Evolutionary conservation across 306 rosid species (phyloP), one percentile per base, ranked within the genome.

Genomic region (Argentina anserina): DNA sequence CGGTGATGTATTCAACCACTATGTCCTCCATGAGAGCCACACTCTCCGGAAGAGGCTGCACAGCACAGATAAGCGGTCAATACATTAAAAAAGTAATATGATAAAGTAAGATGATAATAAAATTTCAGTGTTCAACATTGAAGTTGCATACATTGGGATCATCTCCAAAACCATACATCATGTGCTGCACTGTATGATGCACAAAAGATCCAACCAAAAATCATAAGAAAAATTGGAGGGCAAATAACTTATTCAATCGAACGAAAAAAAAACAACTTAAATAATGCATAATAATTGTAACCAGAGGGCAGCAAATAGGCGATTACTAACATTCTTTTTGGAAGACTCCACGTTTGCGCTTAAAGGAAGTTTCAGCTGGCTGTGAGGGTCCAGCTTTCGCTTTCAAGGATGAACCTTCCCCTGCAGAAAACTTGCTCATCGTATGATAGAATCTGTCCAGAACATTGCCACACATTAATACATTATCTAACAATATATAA

Each of bases 81-180:
- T 39, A 15, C 8, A 33, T 49, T 20, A 5, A 31, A 47, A 31
- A 15, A 46, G 34, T 31, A 42, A 31, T 3, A 69, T n/a, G 31
- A 49, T 10, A 33, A 2, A 13, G 31, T 10, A 13, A 69, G 6
- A 33, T 47, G 15, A 11, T 2, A 33, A 3, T 49, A 53, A 18
- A 42, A 36, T 13, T 0, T 34, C 17, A 3, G 25, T 28, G 20
- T 29, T 68, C 5, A 53, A 75, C 11, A 40, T 9, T n/a, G 36
- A 56, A 56, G 66, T 43, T 23, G 80, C 89, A 85, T 77, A 93
- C 97, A 80, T 91, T 91, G 9, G 90, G 86, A 75, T 89, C 96
- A 76, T 90, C 98, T 76, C 98, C 97, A 34, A 91, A 91, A 28
- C 98, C 96, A 80, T 89, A 93, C 97, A 89, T 93, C 97, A 93